phyloP scores from a whole-genome alignment of 768 basidiomycete genomes.

The Boletus bicolor region DNA sequence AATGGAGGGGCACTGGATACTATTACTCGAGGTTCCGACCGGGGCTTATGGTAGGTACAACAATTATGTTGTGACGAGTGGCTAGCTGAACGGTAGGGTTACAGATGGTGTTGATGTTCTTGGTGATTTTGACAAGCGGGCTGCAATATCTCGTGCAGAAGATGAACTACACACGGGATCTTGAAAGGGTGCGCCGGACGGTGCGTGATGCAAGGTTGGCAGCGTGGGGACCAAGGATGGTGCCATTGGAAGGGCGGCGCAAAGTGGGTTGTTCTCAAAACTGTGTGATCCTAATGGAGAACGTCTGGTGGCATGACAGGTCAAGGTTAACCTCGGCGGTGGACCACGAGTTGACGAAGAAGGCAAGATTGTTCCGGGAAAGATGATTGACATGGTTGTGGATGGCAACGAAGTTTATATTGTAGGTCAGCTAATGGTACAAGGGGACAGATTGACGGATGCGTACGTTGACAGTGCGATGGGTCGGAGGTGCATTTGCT shows the following conservation, averaged over 20 bases:
- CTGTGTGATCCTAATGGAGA: neutral
- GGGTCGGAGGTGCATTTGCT: conserved; percentile 54
- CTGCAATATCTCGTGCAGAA: conserved; percentile 80
- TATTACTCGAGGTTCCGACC: conserved; percentile 96
- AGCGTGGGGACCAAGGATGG: conserved; percentile 81
- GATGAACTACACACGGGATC: conserved; percentile 73
- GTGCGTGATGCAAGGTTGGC: conserved; percentile 58
- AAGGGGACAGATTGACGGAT: conserved; percentile 10
- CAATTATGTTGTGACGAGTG: neutral
- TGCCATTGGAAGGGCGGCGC: conserved; percentile 57
- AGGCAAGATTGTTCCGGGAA: conserved; percentile 47
- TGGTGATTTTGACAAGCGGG: conserved; percentile 70
- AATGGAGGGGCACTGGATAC: conserved; percentile 94
- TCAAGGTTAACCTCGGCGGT: conserved; percentile 68
- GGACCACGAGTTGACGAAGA: conserved; percentile 50
- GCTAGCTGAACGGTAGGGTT: conserved; percentile 2
- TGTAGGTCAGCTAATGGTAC: conserved; percentile 43
- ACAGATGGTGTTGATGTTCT: conserved; percentile 74
- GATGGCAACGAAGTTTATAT: conserved; percentile 73
- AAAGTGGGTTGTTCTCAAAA: conserved; percentile 48
- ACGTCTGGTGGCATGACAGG: conserved; percentile 39
- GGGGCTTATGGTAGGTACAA: conserved; percentile 65
- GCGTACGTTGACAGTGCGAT: conserved; percentile 48
- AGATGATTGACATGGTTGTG: conserved; percentile 77
- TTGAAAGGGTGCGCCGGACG: conserved; percentile 63